phyloP scores from a whole-genome alignment of 83 land plant genomes.

The Picea engelmannii region DNA sequence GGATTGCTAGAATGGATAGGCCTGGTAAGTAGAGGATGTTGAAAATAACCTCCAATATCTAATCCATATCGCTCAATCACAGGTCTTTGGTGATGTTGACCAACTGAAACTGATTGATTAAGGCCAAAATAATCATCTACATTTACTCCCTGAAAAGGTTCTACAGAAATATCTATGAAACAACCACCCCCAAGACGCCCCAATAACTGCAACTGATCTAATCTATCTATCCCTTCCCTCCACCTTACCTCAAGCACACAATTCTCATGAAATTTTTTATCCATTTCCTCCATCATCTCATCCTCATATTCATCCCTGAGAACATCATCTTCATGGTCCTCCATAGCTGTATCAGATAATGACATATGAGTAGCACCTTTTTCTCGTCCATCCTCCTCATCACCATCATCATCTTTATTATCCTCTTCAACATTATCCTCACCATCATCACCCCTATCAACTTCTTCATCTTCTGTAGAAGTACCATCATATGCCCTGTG shows the following conservation, averaged over 20 bases:
- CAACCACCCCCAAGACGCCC: constrained; percentile 29
- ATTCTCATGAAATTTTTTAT: constrained; percentile 44
- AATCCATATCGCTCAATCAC: constrained; percentile 30
- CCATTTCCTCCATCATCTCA: constrained; percentile 34
- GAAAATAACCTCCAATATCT: constrained; percentile 39
- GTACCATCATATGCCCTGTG: constrained; percentile 24
- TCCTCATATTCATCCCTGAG: constrained; percentile 29
- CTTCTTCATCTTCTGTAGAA: constrained; percentile 24
- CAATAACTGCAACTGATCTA: constrained; percentile 27
- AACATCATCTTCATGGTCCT: constrained; percentile 52
- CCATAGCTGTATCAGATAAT: constrained; percentile 53
- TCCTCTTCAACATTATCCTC: constrained; percentile 42
- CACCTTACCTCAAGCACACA: constrained; percentile 45
- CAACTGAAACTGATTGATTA: constrained; percentile 29
- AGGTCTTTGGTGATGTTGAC: constrained; percentile 30
- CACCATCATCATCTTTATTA: constrained; percentile 46
- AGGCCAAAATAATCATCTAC: constrained; percentile 48
- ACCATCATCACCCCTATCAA: constrained; percentile 27
- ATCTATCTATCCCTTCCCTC: constrained; percentile 48
- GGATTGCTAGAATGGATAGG: constrained; percentile 22
- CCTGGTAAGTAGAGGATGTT: constrained; percentile 42
- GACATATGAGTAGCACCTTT: constrained; percentile 48
- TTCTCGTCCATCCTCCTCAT: constrained; percentile 42
- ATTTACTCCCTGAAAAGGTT: constrained; percentile 33
- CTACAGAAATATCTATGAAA: constrained; percentile 37